phyloP scores from a whole-genome alignment of 176 grass and related monocot genomes.

The Guadua angustifolia region DNA sequence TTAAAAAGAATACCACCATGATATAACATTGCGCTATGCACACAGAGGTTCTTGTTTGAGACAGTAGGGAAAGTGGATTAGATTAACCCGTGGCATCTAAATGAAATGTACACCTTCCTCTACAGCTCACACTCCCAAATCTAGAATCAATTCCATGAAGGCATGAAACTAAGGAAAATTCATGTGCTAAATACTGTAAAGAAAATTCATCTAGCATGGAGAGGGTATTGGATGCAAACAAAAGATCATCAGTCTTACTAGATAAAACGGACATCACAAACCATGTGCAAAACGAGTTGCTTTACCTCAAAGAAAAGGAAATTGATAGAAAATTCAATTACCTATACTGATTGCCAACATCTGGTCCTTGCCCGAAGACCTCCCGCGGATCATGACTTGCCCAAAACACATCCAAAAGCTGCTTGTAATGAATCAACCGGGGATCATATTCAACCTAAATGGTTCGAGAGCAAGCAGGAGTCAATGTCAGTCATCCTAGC shows the following conservation, averaged over 20 bases:
- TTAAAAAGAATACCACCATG: conserved; percentile 6
- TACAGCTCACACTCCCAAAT: neutral
- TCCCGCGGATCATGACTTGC: conserved; percentile 84
- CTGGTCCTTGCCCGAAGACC: conserved; percentile 95
- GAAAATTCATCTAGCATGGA: neutral
- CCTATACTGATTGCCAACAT: conserved; percentile 98
- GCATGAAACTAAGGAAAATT: neutral
- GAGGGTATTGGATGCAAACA: neutral
- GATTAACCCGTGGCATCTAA: neutral
- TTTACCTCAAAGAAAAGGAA: neutral
- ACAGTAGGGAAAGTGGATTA: neutral
- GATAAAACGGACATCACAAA: neutral
- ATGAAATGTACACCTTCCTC: neutral
- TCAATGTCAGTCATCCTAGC: neutral
- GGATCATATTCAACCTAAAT: conserved; percentile 85
- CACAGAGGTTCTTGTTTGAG: neutral
- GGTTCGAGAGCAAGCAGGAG: neutral
- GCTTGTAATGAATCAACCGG: conserved; percentile 73
- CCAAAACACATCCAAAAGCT: conserved; percentile 92
- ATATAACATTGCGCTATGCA: neutral
- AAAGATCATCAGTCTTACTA: neutral
- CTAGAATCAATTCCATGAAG: neutral
- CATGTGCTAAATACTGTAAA: neutral
- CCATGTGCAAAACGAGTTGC: neutral
- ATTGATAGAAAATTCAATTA: conserved; percentile 18